phyloP scores from a whole-genome alignment of 306 rosid species.

The Pyrus betulifolia region DNA sequence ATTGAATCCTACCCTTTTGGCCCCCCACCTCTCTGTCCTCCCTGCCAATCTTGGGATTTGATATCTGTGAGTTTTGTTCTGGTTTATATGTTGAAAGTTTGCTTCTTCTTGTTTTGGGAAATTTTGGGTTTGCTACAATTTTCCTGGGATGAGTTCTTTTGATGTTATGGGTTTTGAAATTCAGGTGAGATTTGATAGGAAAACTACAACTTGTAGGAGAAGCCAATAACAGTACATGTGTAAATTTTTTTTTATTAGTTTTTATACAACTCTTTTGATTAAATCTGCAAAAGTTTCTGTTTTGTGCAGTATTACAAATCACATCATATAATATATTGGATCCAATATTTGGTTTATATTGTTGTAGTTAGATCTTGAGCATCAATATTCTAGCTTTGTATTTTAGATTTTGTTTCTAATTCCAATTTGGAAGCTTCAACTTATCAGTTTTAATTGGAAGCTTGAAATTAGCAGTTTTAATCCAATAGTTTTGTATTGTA shows the following conservation, averaged over 20 bases:
- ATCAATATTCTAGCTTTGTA: not conserved
- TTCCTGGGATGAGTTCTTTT: not conserved
- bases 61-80: not conserved
- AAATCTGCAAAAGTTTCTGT: not conserved
- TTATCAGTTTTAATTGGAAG: not conserved
- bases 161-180: not conserved
- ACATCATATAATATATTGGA: not conserved
- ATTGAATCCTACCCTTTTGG: not conserved
- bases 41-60: slow-evolving; percentile 20
- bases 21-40: not conserved
- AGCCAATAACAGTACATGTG: not conserved
- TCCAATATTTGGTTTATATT: not conserved
- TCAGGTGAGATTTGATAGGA: not conserved
- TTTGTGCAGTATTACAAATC: not conserved
- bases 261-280: not conserved
- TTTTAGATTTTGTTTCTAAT: not conserved
- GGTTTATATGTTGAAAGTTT: not conserved
- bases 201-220: not conserved
- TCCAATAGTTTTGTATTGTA: too few species aligned
- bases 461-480: not conserved
- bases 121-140: not conserved
- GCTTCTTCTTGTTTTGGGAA: not conserved
- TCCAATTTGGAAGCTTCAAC: not conserved
- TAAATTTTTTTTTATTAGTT: not conserved
- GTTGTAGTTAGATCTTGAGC: not conserved